Evolutionary conservation across 192 early-diverging fungal genomes (phyloP).

Genomic region (Jimgerdemannia flammicorona): DNA sequence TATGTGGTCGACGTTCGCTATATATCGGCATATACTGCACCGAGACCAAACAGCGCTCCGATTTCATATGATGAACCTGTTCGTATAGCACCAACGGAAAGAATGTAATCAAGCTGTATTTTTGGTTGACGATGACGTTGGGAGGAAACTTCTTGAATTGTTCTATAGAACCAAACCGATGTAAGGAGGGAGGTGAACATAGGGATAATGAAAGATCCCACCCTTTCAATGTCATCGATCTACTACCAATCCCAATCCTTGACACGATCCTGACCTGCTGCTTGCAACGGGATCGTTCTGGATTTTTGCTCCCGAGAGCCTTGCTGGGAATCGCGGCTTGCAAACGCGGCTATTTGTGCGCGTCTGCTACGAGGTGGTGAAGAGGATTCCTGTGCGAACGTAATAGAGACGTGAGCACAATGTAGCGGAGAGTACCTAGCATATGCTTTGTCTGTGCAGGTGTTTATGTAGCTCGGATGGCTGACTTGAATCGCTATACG

Average conservation of each 20-base stretch:
- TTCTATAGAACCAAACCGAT: conserved; percentile 17
- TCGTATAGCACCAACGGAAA: conserved; percentile 78
- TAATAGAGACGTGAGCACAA: too few species aligned
- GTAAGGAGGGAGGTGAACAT: not conserved
- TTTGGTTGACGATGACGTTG: conserved; percentile 87
- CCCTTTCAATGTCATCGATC: not conserved
- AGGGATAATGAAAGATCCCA: not conserved
- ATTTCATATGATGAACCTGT: conserved; percentile 43
- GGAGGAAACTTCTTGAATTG: conserved; percentile 58
- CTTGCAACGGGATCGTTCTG: conserved; percentile 2
- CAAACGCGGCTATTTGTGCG: not conserved
- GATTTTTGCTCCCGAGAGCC: not conserved
- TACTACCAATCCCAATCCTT: not conserved
- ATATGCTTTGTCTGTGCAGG: too few species aligned
- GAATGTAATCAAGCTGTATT: conserved; percentile 79
- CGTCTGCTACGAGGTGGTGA: not conserved
- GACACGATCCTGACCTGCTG: not conserved
- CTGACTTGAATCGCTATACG: not conserved
- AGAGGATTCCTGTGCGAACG: not conserved
- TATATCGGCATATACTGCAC: too few species aligned
- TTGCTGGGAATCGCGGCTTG: not conserved
- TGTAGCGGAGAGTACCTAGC: too few species aligned
- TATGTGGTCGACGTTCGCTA: not conserved
- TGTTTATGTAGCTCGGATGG: too few species aligned
- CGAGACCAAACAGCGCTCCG: too few species aligned